Percentiles rank a stretch among this genome's conserved stretches.
These are phyloP conservation scores for Saitozyma podzolica DNA, from an alignment of 768 basidiomycete species.

Conservation along the genomic window DNA sequence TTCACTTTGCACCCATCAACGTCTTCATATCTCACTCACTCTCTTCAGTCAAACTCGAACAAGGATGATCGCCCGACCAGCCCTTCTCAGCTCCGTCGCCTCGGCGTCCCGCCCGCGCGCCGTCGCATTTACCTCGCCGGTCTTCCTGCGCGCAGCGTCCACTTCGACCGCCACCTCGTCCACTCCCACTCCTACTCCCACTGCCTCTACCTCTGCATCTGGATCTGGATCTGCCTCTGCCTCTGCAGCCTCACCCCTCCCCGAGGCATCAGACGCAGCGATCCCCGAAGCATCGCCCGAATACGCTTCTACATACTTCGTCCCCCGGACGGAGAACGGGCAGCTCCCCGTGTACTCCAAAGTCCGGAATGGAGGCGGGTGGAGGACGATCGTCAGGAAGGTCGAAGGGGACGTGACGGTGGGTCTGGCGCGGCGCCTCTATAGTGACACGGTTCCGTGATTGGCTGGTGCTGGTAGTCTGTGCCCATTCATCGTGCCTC, in stretches of 20 bases:
- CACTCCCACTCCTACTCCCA: too few species aligned
- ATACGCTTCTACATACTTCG: slow-evolving; percentile 4
- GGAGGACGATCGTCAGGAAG: slow-evolving; percentile 24
- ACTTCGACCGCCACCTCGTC: too few species aligned
- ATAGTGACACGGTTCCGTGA: background rate
- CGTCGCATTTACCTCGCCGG: too few species aligned
- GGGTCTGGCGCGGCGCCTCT: background rate
- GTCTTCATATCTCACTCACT: too few species aligned
- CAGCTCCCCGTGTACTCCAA: slow-evolving; percentile 27
- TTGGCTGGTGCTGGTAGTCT: background rate
- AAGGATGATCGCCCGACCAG: too few species aligned
- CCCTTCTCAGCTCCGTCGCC: too few species aligned
- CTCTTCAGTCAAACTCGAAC: too few species aligned
- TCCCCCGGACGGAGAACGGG: slow-evolving; percentile 15
- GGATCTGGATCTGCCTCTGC: background rate
- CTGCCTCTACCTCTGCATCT: too few species aligned
- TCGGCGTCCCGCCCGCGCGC: too few species aligned
- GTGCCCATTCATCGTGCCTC: background rate
- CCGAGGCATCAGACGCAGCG: background rate
- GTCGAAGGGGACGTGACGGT: slow-evolving; percentile 21
- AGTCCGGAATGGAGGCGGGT: slow-evolving; percentile 17
- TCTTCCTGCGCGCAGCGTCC: too few species aligned
- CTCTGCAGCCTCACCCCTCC: background rate
- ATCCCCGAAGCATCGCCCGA: background rate
- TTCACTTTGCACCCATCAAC: too few species aligned